Base-by-base conservation (phyloP, 306 rosid species). In the Vigna nakashimae region DNA sequence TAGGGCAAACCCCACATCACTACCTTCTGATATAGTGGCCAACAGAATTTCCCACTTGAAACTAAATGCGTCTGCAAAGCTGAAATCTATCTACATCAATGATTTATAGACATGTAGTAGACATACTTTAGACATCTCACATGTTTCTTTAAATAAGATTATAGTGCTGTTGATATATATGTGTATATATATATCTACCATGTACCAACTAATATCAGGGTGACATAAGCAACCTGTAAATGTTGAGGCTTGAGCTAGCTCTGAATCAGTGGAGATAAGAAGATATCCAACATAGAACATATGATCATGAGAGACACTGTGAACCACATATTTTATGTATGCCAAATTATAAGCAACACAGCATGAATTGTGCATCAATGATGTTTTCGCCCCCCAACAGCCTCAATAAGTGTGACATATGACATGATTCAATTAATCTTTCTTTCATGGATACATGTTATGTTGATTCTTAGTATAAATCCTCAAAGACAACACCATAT, bases 111-210 rank as follows among this genome's bases (percentile, higher is more conserved):
- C 73, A 78, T 73, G 45, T 55, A 56, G 71, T 64, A 56, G 71
- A 71, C 65, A 77, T 20, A 62, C 50, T 77, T 71, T 34, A 72
- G 71, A 82, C 79, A 71, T 34, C 40, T 65, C 59, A 71, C 65
- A n/a, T 65, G 42, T 12, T 55, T 36, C 34, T 56, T 30, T 1
- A 9, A 46, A 32, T 65, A 65, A 42, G 16, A 40, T 58, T 53
- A 32, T 38, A 72, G 17, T 20, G 28, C 26, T 26, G 18, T 26
- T 34, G 51, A 69, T 38, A 59, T 20, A 40, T 15, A 55, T 2
- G 3, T 20, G 1, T 20, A 20, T 20, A 20, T 2, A 26, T 26
- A 26, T 26, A 26, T 57, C 42, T 30, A 22, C 57, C 48, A 1
- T 7, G 69, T n/a, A n/a, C 24, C 43, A 13, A 72, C 42, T 22